Evolutionary conservation across 1,284 basidiomycete species (phyloP).

Genomic region (Filobasidium uniguttulatum): DNA sequence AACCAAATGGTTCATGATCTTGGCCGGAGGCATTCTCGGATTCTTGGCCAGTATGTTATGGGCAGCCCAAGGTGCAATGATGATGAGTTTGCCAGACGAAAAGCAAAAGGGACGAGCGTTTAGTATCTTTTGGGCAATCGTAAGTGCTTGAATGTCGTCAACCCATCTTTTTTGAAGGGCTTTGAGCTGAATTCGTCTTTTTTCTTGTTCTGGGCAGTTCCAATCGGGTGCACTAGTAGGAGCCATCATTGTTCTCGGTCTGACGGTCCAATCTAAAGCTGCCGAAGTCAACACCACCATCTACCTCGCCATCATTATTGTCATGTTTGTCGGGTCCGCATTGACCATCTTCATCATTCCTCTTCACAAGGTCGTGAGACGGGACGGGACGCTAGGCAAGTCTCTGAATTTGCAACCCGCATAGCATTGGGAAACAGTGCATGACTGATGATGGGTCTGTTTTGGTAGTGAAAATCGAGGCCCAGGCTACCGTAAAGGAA

Average conservation of each 20-base stretch:
- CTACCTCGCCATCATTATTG: slow-evolving; percentile 32
- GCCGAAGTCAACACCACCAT: slow-evolving; percentile 25
- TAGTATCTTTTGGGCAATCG: slow-evolving; percentile 38
- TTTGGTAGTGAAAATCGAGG: slow-evolving; percentile 18
- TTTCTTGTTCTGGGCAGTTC: slow-evolving; percentile 20
- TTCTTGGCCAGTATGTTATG: slow-evolving; percentile 36
- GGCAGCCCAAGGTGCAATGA: slow-evolving; percentile 37
- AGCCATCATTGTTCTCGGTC: slow-evolving; percentile 37
- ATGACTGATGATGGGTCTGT: neutral
- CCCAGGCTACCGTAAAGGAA: slow-evolving; percentile 15
- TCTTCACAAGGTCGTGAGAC: slow-evolving; percentile 22
- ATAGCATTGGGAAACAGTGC: too few species aligned
- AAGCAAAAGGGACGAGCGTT: slow-evolving; percentile 38
- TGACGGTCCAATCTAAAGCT: slow-evolving; percentile 22
- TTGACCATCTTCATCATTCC: neutral
- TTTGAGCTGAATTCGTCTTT: neutral
- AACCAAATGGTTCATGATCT: slow-evolving; percentile 34
- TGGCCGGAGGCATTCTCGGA: slow-evolving; percentile 39
- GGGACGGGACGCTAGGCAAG: slow-evolving; percentile 22
- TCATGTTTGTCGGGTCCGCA: slow-evolving; percentile 20
- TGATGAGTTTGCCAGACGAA: slow-evolving; percentile 40
- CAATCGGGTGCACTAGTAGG: slow-evolving; percentile 39
- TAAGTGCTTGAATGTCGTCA: neutral
- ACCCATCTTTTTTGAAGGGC: neutral
- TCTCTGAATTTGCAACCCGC: neutral